phyloP scores from a whole-genome alignment of 2,329 filamentous ascomycete species.

The Alternaria conjuncta region DNA sequence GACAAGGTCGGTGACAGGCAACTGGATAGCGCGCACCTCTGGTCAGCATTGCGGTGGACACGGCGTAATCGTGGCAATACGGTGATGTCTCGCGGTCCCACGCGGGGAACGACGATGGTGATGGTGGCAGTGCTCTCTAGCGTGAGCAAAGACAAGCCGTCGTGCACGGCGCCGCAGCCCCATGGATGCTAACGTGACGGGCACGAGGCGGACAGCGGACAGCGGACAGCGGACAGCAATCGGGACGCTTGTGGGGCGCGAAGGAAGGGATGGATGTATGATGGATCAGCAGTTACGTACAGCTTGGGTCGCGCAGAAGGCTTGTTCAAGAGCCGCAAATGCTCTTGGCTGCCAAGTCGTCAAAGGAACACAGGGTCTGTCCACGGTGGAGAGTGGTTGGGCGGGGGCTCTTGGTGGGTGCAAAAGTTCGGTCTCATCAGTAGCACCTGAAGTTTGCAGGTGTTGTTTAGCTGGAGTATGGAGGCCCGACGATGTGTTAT shows the following conservation, averaged over 20 bases:
- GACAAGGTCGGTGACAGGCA: constrained; percentile 14
- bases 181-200: constrained; percentile 4
- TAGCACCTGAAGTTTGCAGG: neutral
- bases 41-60: constrained; percentile 43
- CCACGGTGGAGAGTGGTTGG: neutral
- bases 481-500: neutral
- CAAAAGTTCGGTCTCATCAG: neutral
- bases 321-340: constrained; percentile 31
- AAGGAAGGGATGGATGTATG: constrained; percentile 9
- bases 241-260: constrained; percentile 9
- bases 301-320: constrained; percentile 29
- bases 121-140: constrained; percentile 31
- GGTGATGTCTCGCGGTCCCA: constrained; percentile 23
- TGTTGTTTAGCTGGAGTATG: neutral
- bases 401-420: neutral
- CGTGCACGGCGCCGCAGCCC: constrained; percentile 13
- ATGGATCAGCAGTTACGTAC: constrained; percentile 32
- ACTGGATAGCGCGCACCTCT: constrained; percentile 30
- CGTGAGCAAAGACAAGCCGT: constrained; percentile 19
- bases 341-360: constrained; percentile 38
- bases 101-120: constrained; percentile 30
- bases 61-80: constrained; percentile 27
- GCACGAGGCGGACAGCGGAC: neutral
- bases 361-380: constrained; percentile 21
- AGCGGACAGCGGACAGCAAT: neutral